Evolutionary conservation across 345 rosid species (phyloP), one percentile per base, ranked within the genome.

Genomic region (Limnanthes douglasii): DNA sequence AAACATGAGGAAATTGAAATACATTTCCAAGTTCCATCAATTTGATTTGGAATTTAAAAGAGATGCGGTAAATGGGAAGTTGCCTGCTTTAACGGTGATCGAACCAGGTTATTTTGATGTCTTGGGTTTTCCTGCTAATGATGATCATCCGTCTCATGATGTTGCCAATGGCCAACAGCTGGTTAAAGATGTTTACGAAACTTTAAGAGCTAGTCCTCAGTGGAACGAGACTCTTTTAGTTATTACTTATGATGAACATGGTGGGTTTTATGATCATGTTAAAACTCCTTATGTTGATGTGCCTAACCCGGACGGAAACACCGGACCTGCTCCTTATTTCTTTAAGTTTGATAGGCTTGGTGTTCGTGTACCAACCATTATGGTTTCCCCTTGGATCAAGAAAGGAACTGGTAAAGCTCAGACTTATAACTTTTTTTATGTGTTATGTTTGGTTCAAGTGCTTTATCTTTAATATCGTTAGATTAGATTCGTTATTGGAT

Each of bases 381-480:
- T 85, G 96, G 70, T 79, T 39, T 84, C 97, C 17, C 95, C 95
- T 42, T 83, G 97, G 97, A 78, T 88, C 58, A 66, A 76, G 59
- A 88, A 82, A 73, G 86, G 97, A 25, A 76, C 90, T 18, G 93
- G 95, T 86, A 61, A 50, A 19, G 46, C 10, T 8, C 27, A 8
- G 16, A 46, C 19, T 19, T 5, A 2, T 14, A 20, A 11, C 5
- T 39, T 25, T n/a, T 10, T 11, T 41, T 10, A 8, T 28, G 1
- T 5, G 10, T 34, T 4, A 15, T 52, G n/a, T n/a, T n/a, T n/a
- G n/a, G n/a, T n/a, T n/a, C n/a, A n/a, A n/a, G n/a, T n/a, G n/a
- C n/a, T n/a, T n/a, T n/a, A n/a, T n/a, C n/a, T n/a, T n/a, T n/a
- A n/a, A n/a, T n/a, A n/a, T n/a, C n/a, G n/a, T n/a, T n/a, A n/a